Conservation (phyloP, 2,329 filamentous ascomycete species). For the Claviceps maximensis region DNA sequence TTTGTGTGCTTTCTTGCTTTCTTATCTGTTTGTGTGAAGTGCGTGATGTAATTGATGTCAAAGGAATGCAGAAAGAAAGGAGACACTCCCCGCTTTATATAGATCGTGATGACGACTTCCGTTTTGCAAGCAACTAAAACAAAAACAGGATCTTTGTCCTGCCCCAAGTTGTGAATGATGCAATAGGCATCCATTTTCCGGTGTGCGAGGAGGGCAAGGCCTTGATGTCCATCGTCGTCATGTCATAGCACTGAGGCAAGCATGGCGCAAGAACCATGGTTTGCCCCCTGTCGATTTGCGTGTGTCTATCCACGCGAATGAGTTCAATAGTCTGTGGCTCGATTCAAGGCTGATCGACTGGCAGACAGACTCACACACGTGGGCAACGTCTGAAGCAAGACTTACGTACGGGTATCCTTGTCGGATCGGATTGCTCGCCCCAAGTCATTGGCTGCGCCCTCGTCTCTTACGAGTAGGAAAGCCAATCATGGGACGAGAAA, state of each 20-base stretch:
- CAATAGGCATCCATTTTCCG: neutral
- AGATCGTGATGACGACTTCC: neutral
- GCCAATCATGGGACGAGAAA: neutral
- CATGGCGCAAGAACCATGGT: neutral
- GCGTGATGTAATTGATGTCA: neutral
- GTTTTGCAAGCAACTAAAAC: neutral
- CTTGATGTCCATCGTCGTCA: constrained; percentile 3
- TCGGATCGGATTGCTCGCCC: constrained; percentile 1
- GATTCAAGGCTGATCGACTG: neutral
- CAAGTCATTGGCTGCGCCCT: constrained; percentile 1
- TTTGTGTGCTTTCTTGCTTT: no score
- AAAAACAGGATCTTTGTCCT: neutral
- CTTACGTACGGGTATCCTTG: constrained; percentile 2
- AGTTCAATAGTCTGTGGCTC: neutral
- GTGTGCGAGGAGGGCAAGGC: neutral
- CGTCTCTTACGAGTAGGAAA: neutral
- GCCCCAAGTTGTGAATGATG: neutral
- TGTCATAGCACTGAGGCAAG: constrained; percentile 4
- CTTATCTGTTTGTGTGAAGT: neutral
- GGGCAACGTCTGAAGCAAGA: neutral
- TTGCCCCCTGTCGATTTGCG: neutral
- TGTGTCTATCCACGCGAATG: no score
- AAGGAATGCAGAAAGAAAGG: neutral
- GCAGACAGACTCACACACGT: neutral
- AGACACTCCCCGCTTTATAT: constrained; percentile 6